A percentile compares a stretch with the other conserved stretches of the same genome.
Conservation (phyloP, 179 eudicot species). For the Silene vulgaris region DNA sequence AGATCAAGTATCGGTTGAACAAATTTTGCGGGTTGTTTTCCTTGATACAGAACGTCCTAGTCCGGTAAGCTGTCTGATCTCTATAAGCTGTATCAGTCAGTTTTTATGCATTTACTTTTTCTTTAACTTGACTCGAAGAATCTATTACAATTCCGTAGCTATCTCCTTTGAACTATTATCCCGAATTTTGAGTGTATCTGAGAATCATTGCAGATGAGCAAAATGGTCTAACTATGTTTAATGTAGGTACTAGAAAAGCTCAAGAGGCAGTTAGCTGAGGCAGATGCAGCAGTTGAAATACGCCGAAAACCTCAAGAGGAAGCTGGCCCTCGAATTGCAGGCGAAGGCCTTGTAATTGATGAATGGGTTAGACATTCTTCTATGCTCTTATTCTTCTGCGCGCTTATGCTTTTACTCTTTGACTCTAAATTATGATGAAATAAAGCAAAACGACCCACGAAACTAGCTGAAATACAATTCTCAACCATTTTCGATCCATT, state of each 20-base stretch:
- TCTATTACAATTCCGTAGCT: too few species aligned
- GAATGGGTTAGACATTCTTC: slow-evolving; percentile 55
- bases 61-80: slow-evolving; percentile 41
- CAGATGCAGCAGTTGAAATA: slow-evolving; percentile 57
- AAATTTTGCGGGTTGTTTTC: slow-evolving; percentile 56
- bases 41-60: slow-evolving; percentile 50
- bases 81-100: background rate
- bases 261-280: slow-evolving; percentile 69
- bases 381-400: background rate
- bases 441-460: too few species aligned
- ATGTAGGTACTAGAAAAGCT: slow-evolving; percentile 63
- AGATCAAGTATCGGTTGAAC: slow-evolving; percentile 64
- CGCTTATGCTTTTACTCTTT: background rate
- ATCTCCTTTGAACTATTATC: too few species aligned
- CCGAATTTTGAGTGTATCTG: too few species aligned
- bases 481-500: too few species aligned
- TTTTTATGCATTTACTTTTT: background rate
- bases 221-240: too few species aligned
- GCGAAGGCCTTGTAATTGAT: slow-evolving; percentile 76
- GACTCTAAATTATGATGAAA: too few species aligned
- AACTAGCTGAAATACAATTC: too few species aligned
- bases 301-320: slow-evolving; percentile 61
- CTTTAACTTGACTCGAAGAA: too few species aligned
- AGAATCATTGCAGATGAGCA: too few species aligned
- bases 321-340: slow-evolving; percentile 42